Evolutionary conservation across 257 asterid genomes (phyloP), one percentile per base, ranked within the genome.

Genomic region (Thymus mandschuricus): DNA sequence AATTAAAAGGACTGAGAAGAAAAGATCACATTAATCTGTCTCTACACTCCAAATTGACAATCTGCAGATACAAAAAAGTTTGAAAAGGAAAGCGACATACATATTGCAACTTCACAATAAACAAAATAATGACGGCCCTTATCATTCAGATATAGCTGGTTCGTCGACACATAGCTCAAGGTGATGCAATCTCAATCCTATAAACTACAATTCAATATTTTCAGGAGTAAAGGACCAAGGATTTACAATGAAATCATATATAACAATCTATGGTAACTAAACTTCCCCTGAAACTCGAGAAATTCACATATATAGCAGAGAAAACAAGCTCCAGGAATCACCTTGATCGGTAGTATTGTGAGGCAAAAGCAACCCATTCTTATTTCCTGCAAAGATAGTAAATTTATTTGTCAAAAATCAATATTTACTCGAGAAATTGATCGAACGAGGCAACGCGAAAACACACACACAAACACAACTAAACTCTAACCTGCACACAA

Each of bases 331-430:
- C 2, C 8, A 5, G 28, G 28, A 3, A 50, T 49, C 54, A 50
- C 56, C 56, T 50, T 50, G 29, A 50, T 51, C 30, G 6, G 57
- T 51, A 51, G 30, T 51, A 51, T 51, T 51, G 57, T 15, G 66
- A 64, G 98, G 98, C 82, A 92, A 80, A 63, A 92, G 92, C 81
- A 90, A 85, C 28, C 98, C 98, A 38, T 92, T 92, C 79, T 92
- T 90, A 79, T 92, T 90, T 66, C 97, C 98, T 92, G 29, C 56
- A 4, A 50, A 50, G 28, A 50, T 50, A 50, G 29, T 15, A 50
- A n/a, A 3, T 38, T 43, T 43, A 0, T 43, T 43, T 9, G 4
- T 10, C 8, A 0, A 10, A 9, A 10, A 5, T 50, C 29, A 63
- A 13, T 4, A 21, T 45, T 21, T 38, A 2, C 12, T 45, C 12